These are phyloP conservation scores for Alternaria ventricosa DNA, from an alignment of 2,329 filamentous ascomycete genomes.

Conservation along the genomic window DNA sequence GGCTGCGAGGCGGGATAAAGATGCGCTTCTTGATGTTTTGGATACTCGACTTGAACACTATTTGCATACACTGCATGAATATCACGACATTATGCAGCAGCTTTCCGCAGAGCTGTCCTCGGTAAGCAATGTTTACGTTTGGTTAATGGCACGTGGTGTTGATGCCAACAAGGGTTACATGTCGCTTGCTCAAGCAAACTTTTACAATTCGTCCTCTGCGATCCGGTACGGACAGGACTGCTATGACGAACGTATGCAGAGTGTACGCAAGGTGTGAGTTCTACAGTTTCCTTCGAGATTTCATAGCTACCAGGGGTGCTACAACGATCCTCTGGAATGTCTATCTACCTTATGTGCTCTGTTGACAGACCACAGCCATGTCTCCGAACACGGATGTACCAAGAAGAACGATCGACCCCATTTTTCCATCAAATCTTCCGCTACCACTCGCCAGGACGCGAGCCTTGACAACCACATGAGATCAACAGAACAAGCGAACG, in stretches of 20 bases:
- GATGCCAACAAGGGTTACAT: constrained; percentile 50
- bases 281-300: background rate
- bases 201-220: constrained; percentile 68
- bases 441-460: background rate
- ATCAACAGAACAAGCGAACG: background rate
- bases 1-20: constrained; percentile 18
- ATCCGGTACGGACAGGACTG: constrained; percentile 71
- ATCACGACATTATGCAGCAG: constrained; percentile 64
- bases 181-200: constrained; percentile 76
- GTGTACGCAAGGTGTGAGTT: constrained; percentile 57
- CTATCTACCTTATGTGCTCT: background rate
- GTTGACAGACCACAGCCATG: background rate
- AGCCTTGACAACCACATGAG: background rate
- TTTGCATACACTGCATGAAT: constrained; percentile 70
- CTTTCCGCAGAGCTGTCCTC: constrained; percentile 62
- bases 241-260: constrained; percentile 77
- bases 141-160: background rate
- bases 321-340: background rate
- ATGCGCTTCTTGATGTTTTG: constrained; percentile 54
- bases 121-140: constrained; percentile 48
- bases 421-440: constrained; percentile 3
- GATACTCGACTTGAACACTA: constrained; percentile 71
- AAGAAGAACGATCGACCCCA: constrained; percentile 8
- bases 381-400: constrained; percentile 13
- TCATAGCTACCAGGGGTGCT: background rate